Evolutionary conservation across 768 basidiomycete genomes (phyloP).

Genomic region (Lepiota brunneoincarnata): DNA sequence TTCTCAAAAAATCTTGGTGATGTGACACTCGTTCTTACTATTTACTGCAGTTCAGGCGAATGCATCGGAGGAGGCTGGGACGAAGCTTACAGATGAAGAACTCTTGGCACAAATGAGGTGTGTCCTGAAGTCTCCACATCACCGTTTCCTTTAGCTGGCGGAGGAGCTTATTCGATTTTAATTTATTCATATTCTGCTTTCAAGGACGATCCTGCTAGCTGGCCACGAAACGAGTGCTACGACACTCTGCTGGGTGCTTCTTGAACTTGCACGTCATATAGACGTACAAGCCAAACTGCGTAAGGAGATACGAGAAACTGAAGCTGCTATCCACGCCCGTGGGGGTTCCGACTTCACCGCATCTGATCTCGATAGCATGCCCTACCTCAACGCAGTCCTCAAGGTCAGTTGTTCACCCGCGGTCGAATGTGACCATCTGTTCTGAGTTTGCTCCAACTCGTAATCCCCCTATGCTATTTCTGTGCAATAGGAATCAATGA

Average conservation of each 20-base stretch:
- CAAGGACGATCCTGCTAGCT: slow-evolving; percentile 48
- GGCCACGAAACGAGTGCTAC: slow-evolving; percentile 64
- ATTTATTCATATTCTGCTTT: slow-evolving; percentile 29
- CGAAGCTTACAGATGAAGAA: slow-evolving; percentile 46
- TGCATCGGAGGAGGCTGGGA: slow-evolving; percentile 40
- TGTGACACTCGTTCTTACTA: neutral
- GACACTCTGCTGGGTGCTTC: slow-evolving; percentile 56
- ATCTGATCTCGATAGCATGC: slow-evolving; percentile 48
- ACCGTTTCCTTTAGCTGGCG: neutral
- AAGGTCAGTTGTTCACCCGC: slow-evolving; percentile 30
- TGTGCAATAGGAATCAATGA: slow-evolving; percentile 39
- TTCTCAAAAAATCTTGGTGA: neutral
- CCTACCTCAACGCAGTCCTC: slow-evolving; percentile 42
- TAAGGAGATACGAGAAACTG: slow-evolving; percentile 48
- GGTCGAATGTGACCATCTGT: neutral
- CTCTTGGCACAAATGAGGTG: slow-evolving; percentile 52
- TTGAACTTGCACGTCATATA: slow-evolving; percentile 58
- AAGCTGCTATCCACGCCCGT: slow-evolving; percentile 30
- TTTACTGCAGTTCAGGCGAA: slow-evolving; percentile 48
- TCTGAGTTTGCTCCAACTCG: neutral
- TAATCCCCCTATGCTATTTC: neutral
- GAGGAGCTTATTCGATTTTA: slow-evolving; percentile 24
- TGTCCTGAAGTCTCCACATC: slow-evolving; percentile 27
- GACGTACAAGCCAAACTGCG: slow-evolving; percentile 61
- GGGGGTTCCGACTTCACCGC: slow-evolving; percentile 36